Evolutionary conservation across 305 asterid genomes (phyloP), one percentile per base, ranked within the genome.

Genomic region (Rubia peregrina): DNA sequence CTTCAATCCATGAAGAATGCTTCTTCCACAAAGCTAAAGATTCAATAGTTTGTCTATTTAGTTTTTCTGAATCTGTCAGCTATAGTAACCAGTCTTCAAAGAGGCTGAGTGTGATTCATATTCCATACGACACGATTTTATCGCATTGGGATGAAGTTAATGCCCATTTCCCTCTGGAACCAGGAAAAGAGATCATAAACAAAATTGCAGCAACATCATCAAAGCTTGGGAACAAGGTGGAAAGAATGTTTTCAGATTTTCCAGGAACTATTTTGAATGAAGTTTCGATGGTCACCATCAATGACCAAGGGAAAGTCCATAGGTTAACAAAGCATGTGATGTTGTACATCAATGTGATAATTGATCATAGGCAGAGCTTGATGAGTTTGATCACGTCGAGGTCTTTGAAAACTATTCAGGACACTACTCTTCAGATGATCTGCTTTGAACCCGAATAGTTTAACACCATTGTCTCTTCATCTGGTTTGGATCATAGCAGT

Each of bases 61-160:
- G 65, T 30, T 89, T 89, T 67, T 89, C 80, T 0, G 77, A 85
- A 55, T 74, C 64, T 2, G 61, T 87, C 43, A 81, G 88, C 53
- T 26, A 16, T 61, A 83, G 85, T 22, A 49, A 46, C 19, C 87
- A 80, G 51, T 40, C 84, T 1, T 79, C 71, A 2, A 80, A 81
- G 13, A 80, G 72, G 68, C 71, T 87, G 82, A 86, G 75, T 38
- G 2, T 60, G 7, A 61, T 87, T 13, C 73, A 87, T 33, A 74
- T 71, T 46, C 79, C 84, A 0, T 84, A 80, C 61, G 77, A 68
- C 10, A 76, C 81, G 0, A 80, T 87, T 55, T 6, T 73, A 11
- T 79, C 74, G 40, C 74, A 84, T 41, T 13, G 55, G 5, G 81
- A 77, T 9, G 42, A 68, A 6, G 76, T 74, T 5, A 67, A 76